Evolutionary conservation across 345 rosid genomes (phyloP).

Genomic region (Adansonia digitata): DNA sequence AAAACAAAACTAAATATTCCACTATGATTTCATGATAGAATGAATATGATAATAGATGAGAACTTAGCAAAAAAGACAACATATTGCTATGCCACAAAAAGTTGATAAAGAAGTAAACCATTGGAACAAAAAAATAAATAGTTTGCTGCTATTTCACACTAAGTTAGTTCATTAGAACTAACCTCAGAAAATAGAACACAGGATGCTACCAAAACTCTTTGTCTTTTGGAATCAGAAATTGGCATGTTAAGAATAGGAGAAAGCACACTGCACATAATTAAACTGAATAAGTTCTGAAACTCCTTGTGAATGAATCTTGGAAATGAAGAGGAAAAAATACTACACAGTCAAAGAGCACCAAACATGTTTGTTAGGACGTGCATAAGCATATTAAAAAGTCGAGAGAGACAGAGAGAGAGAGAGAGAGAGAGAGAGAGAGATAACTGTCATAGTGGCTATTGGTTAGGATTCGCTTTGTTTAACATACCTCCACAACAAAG

Average conservation of each 20-base stretch:
- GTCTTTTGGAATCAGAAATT: constrained; percentile 94
- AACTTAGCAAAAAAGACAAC: constrained; percentile 5
- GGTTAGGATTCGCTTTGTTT: not conserved
- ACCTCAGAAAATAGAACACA: constrained; percentile 99
- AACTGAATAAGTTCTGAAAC: constrained; percentile 4
- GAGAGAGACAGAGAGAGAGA: not conserved
- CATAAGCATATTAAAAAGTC: not conserved
- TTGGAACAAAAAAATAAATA: not conserved
- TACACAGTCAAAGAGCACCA: not conserved
- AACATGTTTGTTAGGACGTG: not conserved
- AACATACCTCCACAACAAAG: constrained; percentile 89
- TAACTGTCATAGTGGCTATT: not conserved
- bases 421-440: not conserved
- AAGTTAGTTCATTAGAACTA: constrained; percentile 36
- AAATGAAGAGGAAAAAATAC: not conserved
- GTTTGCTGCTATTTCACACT: not conserved
- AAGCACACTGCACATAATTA: constrained; percentile 65
- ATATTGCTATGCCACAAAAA: not conserved
- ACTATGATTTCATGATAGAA: constrained; percentile 14
- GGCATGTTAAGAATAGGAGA: constrained; percentile 97
- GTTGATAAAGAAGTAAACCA: not conserved
- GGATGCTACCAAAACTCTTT: constrained; percentile 91
- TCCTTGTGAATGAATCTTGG: not conserved
- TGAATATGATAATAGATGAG: constrained; percentile 11
- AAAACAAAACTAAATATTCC: not conserved